A percentile compares a stretch with the other conserved stretches of the same genome.
Conservation (phyloP, 2,329 filamentous ascomycete genomes). For the Parascedosporium putredinis region DNA sequence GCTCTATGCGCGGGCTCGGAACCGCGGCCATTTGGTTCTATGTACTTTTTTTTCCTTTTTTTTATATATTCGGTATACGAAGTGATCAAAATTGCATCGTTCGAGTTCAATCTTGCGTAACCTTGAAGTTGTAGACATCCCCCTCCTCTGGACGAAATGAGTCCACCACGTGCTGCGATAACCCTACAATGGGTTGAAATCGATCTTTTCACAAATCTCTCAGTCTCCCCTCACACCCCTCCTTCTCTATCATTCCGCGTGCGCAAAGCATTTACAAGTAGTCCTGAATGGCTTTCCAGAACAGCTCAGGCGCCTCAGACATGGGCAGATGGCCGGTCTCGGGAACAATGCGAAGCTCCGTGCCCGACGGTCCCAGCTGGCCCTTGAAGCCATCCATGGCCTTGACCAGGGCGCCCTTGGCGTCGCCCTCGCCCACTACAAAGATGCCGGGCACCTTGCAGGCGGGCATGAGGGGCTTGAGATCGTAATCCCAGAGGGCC, state of each 20-base stretch:
- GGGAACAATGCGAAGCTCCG: slow-evolving; percentile 54
- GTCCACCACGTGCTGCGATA: no score
- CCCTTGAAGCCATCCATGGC: slow-evolving; percentile 68
- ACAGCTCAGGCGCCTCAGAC: slow-evolving; percentile 62
- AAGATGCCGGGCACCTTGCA: slow-evolving; percentile 54
- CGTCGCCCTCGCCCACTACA: slow-evolving; percentile 64
- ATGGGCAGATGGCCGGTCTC: slow-evolving; percentile 74
- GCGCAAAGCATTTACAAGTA: slow-evolving; percentile 35
- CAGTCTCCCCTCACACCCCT: neutral
- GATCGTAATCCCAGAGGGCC: slow-evolving; percentile 62
- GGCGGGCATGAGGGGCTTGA: slow-evolving; percentile 43
- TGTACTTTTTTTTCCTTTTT: neutral
- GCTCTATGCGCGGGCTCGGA: no score
- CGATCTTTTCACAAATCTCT: no score
- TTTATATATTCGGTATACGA: neutral
- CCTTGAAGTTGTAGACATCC: no score
- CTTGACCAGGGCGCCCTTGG: slow-evolving; percentile 58
- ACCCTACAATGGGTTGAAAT: no score
- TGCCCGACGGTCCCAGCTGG: slow-evolving; percentile 41
- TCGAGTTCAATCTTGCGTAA: no score
- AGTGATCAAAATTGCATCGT: neutral
- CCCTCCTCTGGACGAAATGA: no score
- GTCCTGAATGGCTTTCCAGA: slow-evolving; percentile 50
- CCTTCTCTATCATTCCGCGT: neutral
- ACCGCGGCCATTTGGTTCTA: no score